Evolutionary conservation across 352 stramenopile species (phyloP), one percentile per base, ranked within the genome.

Genomic region (Phytophthora hibernalis): DNA sequence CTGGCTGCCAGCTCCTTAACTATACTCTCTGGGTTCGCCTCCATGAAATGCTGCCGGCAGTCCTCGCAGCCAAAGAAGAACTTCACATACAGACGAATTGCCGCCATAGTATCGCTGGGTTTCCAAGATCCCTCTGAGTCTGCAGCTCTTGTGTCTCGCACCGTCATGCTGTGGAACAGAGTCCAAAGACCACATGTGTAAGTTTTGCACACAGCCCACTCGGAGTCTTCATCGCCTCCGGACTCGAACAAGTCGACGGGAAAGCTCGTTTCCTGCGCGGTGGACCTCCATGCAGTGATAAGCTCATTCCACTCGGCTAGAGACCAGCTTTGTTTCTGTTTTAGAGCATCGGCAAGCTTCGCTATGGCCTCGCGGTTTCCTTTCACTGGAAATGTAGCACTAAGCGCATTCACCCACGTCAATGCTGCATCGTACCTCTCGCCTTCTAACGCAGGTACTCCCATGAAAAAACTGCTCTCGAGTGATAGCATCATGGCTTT

Each of bases 121-220:
- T 80, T 80, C 44, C 83, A 76, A 3, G 63, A 28, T 12, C 49
- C 67, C 15, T 48, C 55, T 5, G 67, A 54, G 9, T 51, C 55
- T 24, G 15, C 22, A 37, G 22, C 1, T 24, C 48, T 69, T 15
- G 42, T 28, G 20, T 42, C 20, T 57, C 35, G 65, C n/a, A 79
- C 69, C 40, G 70, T 86, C 70, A 93, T 81, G 37, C 61, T 83
- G 56, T 93, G 85, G 60, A 93, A 92, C 1, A 92, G 68, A 30
- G 72, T 81, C 85, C 83, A 94, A n/a, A 94, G 64, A 6, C 79
- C 31, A 52, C 83, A 92, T 8, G 85, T 92, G 70, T 84, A 92
- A 22, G 83, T 92, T 21, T 76, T 77, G 61, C 85, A 93, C 21
- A 77, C 60, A 0, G 52, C 69, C 77, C 78, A 90, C 2, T 61